A percentile compares a stretch with the other conserved stretches of the same genome.
phyloP scores from a whole-genome alignment of 805 yeast genomes.

The Metschnikowia hibisci region DNA sequence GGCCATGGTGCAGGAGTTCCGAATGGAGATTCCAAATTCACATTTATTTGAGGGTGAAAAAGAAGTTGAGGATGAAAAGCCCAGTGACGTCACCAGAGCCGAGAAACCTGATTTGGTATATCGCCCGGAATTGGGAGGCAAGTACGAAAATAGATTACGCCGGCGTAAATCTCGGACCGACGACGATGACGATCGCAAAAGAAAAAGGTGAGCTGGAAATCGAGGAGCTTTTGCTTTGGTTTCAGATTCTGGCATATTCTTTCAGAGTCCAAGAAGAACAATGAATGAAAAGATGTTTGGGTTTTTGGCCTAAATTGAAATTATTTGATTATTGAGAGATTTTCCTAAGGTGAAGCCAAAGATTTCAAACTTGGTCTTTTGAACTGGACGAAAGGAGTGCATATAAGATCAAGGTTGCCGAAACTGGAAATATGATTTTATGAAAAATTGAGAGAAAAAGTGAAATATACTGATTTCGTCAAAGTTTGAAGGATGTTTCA shows the following conservation, averaged over 20 bases:
- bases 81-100: background rate
- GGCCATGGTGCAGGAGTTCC: conserved; percentile 30
- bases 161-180: conserved; percentile 17
- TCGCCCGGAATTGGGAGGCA: conserved; percentile 11
- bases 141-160: conserved; percentile 18
- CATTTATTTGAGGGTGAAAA: conserved; percentile 41
- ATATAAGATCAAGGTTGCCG: too few relatives aligned
- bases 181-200: background rate
- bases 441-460: too few relatives aligned
- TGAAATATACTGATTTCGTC: too few relatives aligned
- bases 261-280: background rate
- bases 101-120: background rate
- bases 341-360: too few relatives aligned
- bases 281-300: too few relatives aligned
- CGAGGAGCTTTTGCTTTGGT: background rate
- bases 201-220: background rate
- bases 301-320: too few relatives aligned
- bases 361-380: too few relatives aligned
- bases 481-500: too few relatives aligned
- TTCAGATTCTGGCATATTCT: too few relatives aligned
- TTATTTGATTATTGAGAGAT: too few relatives aligned
- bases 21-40: conserved; percentile 27
- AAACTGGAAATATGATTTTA: too few relatives aligned
- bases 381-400: too few relatives aligned
- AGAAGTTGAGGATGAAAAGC: conserved; percentile 15